Evolutionary conservation across 345 rosid genomes (phyloP).

Genomic region (Toxicodendron radicans): DNA sequence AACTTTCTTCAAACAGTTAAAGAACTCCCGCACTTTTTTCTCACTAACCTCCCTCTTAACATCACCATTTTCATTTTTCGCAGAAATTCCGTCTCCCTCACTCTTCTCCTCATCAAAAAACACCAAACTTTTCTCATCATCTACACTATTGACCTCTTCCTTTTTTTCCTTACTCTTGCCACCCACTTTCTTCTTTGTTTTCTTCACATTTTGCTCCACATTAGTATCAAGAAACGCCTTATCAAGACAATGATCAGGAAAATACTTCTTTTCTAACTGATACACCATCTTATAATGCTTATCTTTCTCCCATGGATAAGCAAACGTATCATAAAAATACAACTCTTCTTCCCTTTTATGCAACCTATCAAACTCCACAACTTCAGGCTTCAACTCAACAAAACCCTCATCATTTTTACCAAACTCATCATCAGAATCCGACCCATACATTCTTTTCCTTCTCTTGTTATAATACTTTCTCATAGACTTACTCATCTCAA

Average conservation of each 20-base stretch:
- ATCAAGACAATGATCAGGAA: constrained; percentile 81
- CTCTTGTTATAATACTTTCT: constrained; percentile 85
- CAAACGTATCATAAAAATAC: constrained; percentile 79
- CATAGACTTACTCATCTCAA: constrained; percentile 79
- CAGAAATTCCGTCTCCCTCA: constrained; percentile 13
- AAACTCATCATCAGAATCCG: constrained; percentile 82
- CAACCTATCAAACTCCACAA: constrained; percentile 69
- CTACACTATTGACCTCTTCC: constrained; percentile 23
- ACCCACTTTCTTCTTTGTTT: constrained; percentile 30
- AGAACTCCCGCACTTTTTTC: constrained; percentile 89
- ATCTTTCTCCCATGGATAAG: constrained; percentile 94
- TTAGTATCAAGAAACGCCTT: constrained; percentile 75
- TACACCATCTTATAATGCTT: constrained; percentile 97
- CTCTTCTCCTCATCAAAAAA: constrained; percentile 61
- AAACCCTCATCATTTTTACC: constrained; percentile 58
- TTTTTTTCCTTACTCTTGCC: constrained; percentile 26
- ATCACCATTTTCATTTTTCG: constrained; percentile 15
- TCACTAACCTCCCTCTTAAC: constrained; percentile 45
- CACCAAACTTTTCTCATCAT: constrained; percentile 49
- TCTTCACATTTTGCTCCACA: constrained; percentile 26
- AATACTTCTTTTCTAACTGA: constrained; percentile 96
- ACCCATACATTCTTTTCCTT: constrained; percentile 79
- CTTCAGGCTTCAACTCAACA: constrained; percentile 85
- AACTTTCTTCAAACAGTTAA: constrained; percentile 80
- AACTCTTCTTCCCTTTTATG: constrained; percentile 93